Evolutionary conservation across 2,329 filamentous ascomycete genomes (phyloP), one percentile per base, ranked within the genome.

Genomic region (Penicillium sp.): DNA sequence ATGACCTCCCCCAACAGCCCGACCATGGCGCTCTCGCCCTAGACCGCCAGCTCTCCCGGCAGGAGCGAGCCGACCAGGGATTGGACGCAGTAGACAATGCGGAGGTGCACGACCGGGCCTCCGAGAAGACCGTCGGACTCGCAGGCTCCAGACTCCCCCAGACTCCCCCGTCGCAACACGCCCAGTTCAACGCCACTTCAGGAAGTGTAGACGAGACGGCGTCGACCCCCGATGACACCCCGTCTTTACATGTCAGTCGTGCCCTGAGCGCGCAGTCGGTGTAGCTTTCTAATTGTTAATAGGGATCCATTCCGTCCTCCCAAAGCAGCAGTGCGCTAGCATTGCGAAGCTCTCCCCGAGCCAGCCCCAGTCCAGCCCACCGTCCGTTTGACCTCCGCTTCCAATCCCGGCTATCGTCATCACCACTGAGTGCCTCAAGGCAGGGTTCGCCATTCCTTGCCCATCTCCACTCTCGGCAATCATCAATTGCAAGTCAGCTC

Each of bases 381-480:
- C 84, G 92, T 64, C 92, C 93, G 4, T 98, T 98, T 69, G 93
- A 98, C 67, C 84, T 89, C 56, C 84, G 93, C 48, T 98, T 98
- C 71, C 90, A 95, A 66, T 92, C 92, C 13, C 85, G 91, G 42
- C 82, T 96, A 51, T 83, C 85, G 8, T 82, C 86, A 12, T 81
- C 80, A 4, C 77, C 79, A 8, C 68, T 77, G 2, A 69, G 70
- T 12, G 83, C 83, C 24, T 84, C 87, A 28, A 81, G 91, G 49
- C 79, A 87, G 6, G 78, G 80, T 1, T 95, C 91, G 1, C 90
- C 90, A 1, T 88, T 85, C 10, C 87, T 95, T 59, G 75, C 90
- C 10, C 78, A 79, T n/a, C 70, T 79, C 2, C 88, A 93, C 64
- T 95, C 89, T 46, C 84, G 91, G 47, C 87, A 89, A 60, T 86